These are phyloP conservation scores for Pythium sukuiense DNA, from an alignment of 352 stramenopile genomes.

Conservation along the genomic window DNA sequence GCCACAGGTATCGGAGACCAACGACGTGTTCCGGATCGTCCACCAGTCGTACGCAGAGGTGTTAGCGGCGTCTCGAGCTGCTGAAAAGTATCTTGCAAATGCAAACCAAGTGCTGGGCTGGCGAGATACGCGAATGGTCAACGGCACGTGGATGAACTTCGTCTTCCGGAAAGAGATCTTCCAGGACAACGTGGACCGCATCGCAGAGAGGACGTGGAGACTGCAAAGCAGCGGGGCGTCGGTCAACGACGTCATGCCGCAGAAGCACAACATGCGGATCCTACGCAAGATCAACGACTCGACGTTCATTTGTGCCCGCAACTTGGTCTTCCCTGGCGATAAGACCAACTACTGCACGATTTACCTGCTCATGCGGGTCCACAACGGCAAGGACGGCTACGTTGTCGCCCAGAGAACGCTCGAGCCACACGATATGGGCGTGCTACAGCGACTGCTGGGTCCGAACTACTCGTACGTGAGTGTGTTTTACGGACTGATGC, in stretches of 20 bases:
- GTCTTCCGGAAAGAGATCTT: constrained; percentile 27
- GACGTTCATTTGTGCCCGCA: constrained; percentile 29
- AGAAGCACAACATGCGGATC: constrained; percentile 27
- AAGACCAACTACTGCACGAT: constrained; percentile 28
- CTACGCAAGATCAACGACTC: constrained; percentile 26
- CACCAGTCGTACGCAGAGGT: constrained; percentile 15
- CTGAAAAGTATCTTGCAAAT: constrained; percentile 5
- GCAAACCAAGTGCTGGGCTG: constrained; percentile 27
- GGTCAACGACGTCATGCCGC: constrained; percentile 29
- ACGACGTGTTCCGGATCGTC: constrained; percentile 22
- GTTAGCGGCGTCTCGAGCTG: constrained; percentile 2
- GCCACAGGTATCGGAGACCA: constrained; percentile 21
- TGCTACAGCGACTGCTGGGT: constrained; percentile 14
- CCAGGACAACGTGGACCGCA: constrained; percentile 10
- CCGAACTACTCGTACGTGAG: constrained; percentile 26
- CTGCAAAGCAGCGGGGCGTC: constrained; percentile 20
- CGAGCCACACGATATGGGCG: constrained; percentile 10
- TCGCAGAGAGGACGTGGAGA: constrained; percentile 22
- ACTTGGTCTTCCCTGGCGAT: constrained; percentile 28
- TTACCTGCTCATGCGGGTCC: constrained; percentile 29
- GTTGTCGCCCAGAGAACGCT: constrained; percentile 31
- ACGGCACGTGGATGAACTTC: constrained; percentile 25
- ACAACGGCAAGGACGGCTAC: constrained; percentile 16
- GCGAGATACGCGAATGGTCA: constrained; percentile 19
- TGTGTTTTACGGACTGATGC: constrained; percentile 29